Conservation (phyloP, 495 filamentous ascomycete genomes). For the Podospora sp. region DNA sequence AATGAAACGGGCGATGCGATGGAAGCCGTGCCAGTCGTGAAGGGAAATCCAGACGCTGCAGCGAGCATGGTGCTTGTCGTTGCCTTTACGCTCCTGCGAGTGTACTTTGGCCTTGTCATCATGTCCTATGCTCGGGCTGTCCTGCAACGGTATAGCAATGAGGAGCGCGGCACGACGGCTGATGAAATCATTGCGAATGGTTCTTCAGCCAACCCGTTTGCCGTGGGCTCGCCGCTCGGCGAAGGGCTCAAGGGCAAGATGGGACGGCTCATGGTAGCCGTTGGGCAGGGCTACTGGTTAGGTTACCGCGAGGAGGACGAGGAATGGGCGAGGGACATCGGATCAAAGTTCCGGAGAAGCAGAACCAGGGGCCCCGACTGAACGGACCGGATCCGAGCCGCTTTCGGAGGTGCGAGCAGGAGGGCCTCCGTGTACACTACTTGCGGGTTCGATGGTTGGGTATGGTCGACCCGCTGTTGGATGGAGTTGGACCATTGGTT, state of each 20-base stretch:
- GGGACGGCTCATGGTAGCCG: slow-evolving; percentile 69
- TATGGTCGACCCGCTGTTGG: neutral
- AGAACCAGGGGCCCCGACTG: slow-evolving; percentile 5
- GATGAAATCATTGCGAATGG: slow-evolving; percentile 41
- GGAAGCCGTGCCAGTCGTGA: slow-evolving; percentile 40
- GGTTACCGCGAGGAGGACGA: slow-evolving; percentile 53
- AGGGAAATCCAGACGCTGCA: slow-evolving; percentile 69
- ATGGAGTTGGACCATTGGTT: neutral
- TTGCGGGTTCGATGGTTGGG: neutral
- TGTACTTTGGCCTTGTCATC: slow-evolving; percentile 79
- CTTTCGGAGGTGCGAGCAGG: neutral
- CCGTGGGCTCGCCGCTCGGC: slow-evolving; percentile 64
- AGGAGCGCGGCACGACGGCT: slow-evolving; percentile 39
- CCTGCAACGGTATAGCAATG: slow-evolving; percentile 61
- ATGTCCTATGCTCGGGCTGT: slow-evolving; percentile 76
- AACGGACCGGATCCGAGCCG: neutral
- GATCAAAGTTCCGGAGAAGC: slow-evolving; percentile 56
- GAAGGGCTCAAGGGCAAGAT: slow-evolving; percentile 75
- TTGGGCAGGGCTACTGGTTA: slow-evolving; percentile 77
- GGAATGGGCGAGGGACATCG: slow-evolving; percentile 62
- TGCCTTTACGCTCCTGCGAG: slow-evolving; percentile 67
- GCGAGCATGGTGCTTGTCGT: slow-evolving; percentile 74
- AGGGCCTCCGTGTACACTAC: neutral
- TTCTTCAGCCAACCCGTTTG: slow-evolving; percentile 71
- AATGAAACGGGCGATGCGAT: slow-evolving; percentile 10